Conservation (phyloP, 805 yeast genomes). For the Grigorovia transvaalensis region DNA sequence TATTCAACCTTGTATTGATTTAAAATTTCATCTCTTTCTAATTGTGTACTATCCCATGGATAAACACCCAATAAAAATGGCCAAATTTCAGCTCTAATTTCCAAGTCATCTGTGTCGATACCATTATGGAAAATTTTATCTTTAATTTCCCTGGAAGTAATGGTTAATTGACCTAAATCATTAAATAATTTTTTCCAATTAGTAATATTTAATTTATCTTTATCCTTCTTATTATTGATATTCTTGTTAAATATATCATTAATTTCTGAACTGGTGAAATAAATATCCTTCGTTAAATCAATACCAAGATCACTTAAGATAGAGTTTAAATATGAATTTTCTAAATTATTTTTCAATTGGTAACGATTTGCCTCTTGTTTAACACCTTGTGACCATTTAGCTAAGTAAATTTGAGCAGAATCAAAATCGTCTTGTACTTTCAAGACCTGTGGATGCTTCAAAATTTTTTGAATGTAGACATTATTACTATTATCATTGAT, state of each 20-base stretch:
- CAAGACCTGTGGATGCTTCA: constrained; percentile 70
- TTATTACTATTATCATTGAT: constrained; percentile 36
- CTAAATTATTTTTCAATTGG: constrained; percentile 37
- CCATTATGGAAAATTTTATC: constrained; percentile 89
- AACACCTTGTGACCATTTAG: constrained; percentile 93
- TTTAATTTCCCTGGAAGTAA: constrained; percentile 72
- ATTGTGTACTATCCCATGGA: constrained; percentile 76
- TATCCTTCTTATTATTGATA: constrained; percentile 44
- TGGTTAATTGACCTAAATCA: constrained; percentile 54
- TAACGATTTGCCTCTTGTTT: constrained; percentile 77
- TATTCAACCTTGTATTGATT: constrained; percentile 51
- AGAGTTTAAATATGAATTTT: constrained; percentile 45
- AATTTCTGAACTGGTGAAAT: constrained; percentile 27
- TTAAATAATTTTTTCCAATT: constrained; percentile 79
- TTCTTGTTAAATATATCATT: constrained; percentile 32
- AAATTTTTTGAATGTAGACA: constrained; percentile 37
- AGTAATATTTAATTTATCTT: constrained; percentile 38
- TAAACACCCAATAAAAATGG: constrained; percentile 68
- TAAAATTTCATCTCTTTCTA: constrained; percentile 53
- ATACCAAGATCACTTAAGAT: constrained; percentile 53
- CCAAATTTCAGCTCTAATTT: constrained; percentile 71
- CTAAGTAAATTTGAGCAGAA: constrained; percentile 81
- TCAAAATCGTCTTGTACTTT: constrained; percentile 81
- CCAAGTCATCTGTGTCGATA: constrained; percentile 32
- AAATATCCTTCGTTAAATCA: constrained; percentile 26